Evolutionary conservation across 805 yeast genomes (phyloP).

Genomic region (Saturnispora besseyi): DNA sequence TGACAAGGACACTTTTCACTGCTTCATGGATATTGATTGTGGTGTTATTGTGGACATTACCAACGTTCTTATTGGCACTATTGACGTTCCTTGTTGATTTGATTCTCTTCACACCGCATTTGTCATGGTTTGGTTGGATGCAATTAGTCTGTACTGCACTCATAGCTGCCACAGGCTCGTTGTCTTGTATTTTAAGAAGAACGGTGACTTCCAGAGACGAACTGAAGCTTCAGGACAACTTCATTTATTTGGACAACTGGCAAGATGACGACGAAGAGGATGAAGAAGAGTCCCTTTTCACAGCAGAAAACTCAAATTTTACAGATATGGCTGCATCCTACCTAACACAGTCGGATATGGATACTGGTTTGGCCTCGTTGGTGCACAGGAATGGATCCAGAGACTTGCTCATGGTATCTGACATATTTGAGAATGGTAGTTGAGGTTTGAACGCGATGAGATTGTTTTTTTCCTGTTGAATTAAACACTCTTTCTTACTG

Average conservation of each 20-base stretch:
- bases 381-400: not conserved
- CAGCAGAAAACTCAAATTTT: not conserved
- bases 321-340: constrained; percentile 2
- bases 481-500: not conserved
- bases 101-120: constrained; percentile 62
- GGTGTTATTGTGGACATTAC: constrained; percentile 50
- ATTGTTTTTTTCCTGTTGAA: not conserved
- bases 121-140: constrained; percentile 83
- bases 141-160: constrained; percentile 60
- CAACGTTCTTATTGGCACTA: constrained; percentile 60
- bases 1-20: constrained; percentile 26
- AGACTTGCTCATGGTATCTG: constrained; percentile 1
- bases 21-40: constrained; percentile 39
- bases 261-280: constrained; percentile 8
- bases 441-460: not conserved
- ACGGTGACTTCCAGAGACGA: constrained; percentile 41
- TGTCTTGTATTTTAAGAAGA: constrained; percentile 66
- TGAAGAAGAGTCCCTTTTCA: constrained; percentile 7
- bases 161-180: constrained; percentile 52
- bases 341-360: not conserved
- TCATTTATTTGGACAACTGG: constrained; percentile 14
- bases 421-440: not conserved
- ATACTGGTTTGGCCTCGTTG: not conserved
- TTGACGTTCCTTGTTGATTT: constrained; percentile 78
- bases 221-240: constrained; percentile 1